Evolutionary conservation across 306 rosid genomes (phyloP).

Genomic region (Alnus glutinosa): DNA sequence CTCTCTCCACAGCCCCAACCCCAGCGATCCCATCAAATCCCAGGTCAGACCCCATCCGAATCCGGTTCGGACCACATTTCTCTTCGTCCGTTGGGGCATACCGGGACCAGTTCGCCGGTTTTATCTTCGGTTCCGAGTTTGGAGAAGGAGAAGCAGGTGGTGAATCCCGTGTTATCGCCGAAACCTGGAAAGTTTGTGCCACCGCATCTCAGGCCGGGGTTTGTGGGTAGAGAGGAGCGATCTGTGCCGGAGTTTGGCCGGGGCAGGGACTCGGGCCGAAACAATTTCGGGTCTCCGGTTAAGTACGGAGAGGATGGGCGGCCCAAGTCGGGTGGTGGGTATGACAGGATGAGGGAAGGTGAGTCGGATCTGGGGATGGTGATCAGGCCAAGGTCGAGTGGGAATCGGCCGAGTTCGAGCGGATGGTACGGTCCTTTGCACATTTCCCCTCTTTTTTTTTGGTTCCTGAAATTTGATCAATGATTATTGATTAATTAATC

Average conservation of each 20-base stretch:
- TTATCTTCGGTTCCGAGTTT: slow-evolving; percentile 26
- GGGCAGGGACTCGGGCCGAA: slow-evolving; percentile 31
- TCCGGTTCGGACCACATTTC: slow-evolving; percentile 53
- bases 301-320: slow-evolving; percentile 45
- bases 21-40: slow-evolving; percentile 25
- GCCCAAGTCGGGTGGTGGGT: slow-evolving; percentile 68
- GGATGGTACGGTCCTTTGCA: slow-evolving; percentile 34
- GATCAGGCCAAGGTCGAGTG: slow-evolving; percentile 51
- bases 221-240: slow-evolving; percentile 48
- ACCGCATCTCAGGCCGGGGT: slow-evolving; percentile 87
- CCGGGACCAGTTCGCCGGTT: slow-evolving; percentile 40
- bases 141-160: slow-evolving; percentile 42
- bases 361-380: slow-evolving; percentile 39
- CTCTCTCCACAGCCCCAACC: slow-evolving; percentile 23
- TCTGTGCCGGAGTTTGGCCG: slow-evolving; percentile 44
- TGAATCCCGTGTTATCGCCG: slow-evolving; percentile 23
- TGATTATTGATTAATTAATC: not conserved
- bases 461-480: not conserved
- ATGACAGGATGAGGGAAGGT: slow-evolving; percentile 49
- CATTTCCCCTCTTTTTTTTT: not conserved
- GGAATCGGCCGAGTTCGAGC: slow-evolving; percentile 41
- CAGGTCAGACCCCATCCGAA: slow-evolving; percentile 38
- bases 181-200: slow-evolving; percentile 71
- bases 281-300: slow-evolving; percentile 35
- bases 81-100: slow-evolving; percentile 71